Conservation (phyloP, 345 rosid genomes). For the Salix brachista region DNA sequence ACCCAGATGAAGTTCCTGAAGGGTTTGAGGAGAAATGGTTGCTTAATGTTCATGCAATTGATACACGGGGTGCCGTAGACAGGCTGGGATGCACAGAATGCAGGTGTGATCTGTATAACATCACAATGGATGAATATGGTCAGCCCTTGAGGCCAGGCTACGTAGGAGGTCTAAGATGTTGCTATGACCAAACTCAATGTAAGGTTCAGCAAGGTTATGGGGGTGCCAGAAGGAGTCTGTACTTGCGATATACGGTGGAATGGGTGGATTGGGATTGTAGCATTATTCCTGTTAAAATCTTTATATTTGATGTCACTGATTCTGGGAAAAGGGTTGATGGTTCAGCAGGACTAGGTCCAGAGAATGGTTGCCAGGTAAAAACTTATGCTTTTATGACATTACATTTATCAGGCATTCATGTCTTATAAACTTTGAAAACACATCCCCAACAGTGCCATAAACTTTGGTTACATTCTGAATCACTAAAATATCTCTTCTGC, state of each 20-base stretch:
- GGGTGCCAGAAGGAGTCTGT: constrained; percentile 44
- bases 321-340: constrained; percentile 30
- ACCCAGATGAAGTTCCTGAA: constrained; percentile 55
- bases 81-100: constrained; percentile 77
- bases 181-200: constrained; percentile 73
- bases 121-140: constrained; percentile 53
- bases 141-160: constrained; percentile 51
- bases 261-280: constrained; percentile 70
- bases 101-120: constrained; percentile 63
- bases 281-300: constrained; percentile 59
- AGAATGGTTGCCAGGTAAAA: constrained; percentile 58
- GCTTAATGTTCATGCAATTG: constrained; percentile 85
- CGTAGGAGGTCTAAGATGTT: constrained; percentile 64
- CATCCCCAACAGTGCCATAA: background rate
- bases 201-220: constrained; percentile 47
- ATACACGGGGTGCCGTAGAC: constrained; percentile 74
- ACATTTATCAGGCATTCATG: background rate
- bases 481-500: constrained; percentile 8
- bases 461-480: background rate
- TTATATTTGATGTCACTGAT: constrained; percentile 77
- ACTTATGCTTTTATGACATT: background rate
- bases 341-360: constrained; percentile 29
- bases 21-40: constrained; percentile 72
- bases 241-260: constrained; percentile 57
- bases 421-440: background rate